phyloP scores from a whole-genome alignment of 2,329 filamentous ascomycete species.

The Phaeosphaeriaceae sp. region DNA sequence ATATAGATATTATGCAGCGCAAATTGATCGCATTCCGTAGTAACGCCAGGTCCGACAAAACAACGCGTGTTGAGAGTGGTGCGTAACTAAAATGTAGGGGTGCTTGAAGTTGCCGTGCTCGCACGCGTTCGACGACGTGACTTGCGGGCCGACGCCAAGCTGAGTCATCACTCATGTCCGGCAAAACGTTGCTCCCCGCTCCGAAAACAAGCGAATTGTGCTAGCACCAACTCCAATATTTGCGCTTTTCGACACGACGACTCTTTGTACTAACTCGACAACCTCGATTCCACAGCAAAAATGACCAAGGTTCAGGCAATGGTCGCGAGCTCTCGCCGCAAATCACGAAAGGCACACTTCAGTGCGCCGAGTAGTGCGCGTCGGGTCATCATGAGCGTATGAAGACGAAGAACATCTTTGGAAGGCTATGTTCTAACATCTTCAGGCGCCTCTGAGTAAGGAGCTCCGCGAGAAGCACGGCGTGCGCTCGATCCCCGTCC shows the following conservation, averaged over 20 bases:
- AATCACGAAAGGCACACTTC: slow-evolving; percentile 99
- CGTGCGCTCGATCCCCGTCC: slow-evolving; percentile 88
- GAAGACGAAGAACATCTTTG: slow-evolving; percentile 69
- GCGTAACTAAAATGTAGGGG: not conserved
- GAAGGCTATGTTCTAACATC: slow-evolving; percentile 40
- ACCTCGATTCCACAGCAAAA: slow-evolving; percentile 54
- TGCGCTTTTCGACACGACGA: slow-evolving; percentile 22
- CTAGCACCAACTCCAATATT: slow-evolving; percentile 20
- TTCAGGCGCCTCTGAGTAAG: slow-evolving; percentile 60
- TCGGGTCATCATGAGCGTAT: slow-evolving; percentile 82
- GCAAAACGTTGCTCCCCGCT: slow-evolving; percentile 16
- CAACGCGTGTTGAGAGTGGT: slow-evolving; percentile 14
- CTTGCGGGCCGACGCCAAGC: not conserved
- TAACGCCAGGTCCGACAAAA: not conserved
- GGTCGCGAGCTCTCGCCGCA: slow-evolving; percentile 86
- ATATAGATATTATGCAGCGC: not conserved
- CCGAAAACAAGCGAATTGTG: slow-evolving; percentile 20
- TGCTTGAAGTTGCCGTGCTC: slow-evolving; percentile 5
- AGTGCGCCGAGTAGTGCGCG: slow-evolving; percentile 91
- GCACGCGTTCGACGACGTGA: slow-evolving; percentile 16
- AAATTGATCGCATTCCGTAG: not conserved
- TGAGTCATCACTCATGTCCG: slow-evolving; percentile 4
- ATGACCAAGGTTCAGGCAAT: slow-evolving; percentile 74
- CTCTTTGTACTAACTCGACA: slow-evolving; percentile 41
- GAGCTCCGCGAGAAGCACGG: slow-evolving; percentile 99